Evolutionary conservation across 768 basidiomycete species (phyloP).

Genomic region (Hemileccinum rubropunctum): DNA sequence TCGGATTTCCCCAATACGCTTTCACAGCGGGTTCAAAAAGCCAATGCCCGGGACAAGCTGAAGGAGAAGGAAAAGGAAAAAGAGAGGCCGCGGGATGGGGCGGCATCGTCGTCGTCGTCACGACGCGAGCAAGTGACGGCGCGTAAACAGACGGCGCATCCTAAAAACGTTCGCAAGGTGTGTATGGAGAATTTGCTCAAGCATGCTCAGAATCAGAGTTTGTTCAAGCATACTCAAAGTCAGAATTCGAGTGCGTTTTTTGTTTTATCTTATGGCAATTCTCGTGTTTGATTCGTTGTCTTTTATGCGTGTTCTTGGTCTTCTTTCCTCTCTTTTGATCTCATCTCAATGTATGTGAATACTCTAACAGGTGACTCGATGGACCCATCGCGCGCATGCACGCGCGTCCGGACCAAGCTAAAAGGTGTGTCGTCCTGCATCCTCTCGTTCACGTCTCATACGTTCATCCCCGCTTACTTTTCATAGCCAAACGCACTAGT

Average conservation of each 20-base stretch:
- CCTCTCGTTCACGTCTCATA: background rate
- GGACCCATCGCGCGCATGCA: slow-evolving; percentile 14
- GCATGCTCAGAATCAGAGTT: slow-evolving; percentile 11
- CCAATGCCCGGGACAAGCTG: slow-evolving; percentile 4
- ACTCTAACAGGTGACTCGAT: background rate
- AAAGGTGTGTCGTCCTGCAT: slow-evolving; percentile 10
- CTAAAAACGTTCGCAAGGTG: slow-evolving; percentile 9
- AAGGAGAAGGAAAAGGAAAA: background rate
- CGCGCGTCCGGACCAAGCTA: slow-evolving; percentile 11
- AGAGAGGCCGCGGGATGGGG: too few relatives aligned
- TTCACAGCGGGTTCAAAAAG: slow-evolving; percentile 15
- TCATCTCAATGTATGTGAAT: background rate
- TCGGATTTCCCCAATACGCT: slow-evolving; percentile 17
- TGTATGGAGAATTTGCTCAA: slow-evolving; percentile 11
- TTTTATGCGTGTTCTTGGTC: too few relatives aligned
- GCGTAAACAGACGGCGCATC: slow-evolving; percentile 12
- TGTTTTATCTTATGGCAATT: too few relatives aligned
- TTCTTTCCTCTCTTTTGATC: background rate
- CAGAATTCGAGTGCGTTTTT: slow-evolving; percentile 14
- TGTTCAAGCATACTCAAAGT: slow-evolving; percentile 19
- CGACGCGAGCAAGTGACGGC: background rate
- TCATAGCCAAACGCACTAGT: slow-evolving; percentile 14
- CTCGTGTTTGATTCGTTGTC: too few relatives aligned
- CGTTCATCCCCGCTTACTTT: background rate
- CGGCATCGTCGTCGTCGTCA: too few relatives aligned